phyloP scores from a whole-genome alignment of 768 basidiomycete species.

The Tremella fuciformis region DNA sequence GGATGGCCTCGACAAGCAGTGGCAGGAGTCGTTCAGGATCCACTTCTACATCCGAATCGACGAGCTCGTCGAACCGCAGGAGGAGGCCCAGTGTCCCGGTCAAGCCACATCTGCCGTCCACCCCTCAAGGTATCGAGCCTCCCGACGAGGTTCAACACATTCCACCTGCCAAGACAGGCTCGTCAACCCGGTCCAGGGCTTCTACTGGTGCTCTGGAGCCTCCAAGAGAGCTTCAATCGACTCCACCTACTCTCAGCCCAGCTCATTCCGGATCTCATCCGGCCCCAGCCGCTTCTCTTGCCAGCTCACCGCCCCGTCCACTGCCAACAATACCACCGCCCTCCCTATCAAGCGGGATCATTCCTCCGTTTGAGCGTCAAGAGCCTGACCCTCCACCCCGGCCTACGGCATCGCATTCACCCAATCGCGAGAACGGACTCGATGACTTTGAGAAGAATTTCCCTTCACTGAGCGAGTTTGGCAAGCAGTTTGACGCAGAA shows the following conservation, averaged over 20 bases:
- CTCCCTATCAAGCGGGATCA: not conserved
- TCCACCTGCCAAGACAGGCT: slow-evolving; percentile 18
- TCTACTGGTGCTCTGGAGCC: slow-evolving; percentile 14
- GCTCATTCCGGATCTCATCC: not conserved
- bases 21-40: slow-evolving; percentile 65
- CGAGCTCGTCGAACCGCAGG: not conserved
- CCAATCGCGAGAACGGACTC: slow-evolving; percentile 17
- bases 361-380: slow-evolving; percentile 3
- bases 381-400: not conserved
- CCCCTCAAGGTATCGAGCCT: not conserved
- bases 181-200: slow-evolving; percentile 23
- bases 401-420: slow-evolving; percentile 6
- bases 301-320: not conserved
- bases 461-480: slow-evolving; percentile 48
- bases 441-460: slow-evolving; percentile 47
- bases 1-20: slow-evolving; percentile 54
- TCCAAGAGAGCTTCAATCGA: not conserved
- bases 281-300: not conserved
- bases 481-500: slow-evolving; percentile 35
- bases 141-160: not conserved
- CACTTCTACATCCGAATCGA: slow-evolving; percentile 43
- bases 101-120: slow-evolving; percentile 2
- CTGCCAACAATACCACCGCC: slow-evolving; percentile 1
- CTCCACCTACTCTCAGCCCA: not conserved
- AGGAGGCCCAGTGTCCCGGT: not conserved